Evolutionary conservation across 768 basidiomycete genomes (phyloP), one percentile per base, ranked within the genome.

Genomic region (Phaeolepiota aurea): DNA sequence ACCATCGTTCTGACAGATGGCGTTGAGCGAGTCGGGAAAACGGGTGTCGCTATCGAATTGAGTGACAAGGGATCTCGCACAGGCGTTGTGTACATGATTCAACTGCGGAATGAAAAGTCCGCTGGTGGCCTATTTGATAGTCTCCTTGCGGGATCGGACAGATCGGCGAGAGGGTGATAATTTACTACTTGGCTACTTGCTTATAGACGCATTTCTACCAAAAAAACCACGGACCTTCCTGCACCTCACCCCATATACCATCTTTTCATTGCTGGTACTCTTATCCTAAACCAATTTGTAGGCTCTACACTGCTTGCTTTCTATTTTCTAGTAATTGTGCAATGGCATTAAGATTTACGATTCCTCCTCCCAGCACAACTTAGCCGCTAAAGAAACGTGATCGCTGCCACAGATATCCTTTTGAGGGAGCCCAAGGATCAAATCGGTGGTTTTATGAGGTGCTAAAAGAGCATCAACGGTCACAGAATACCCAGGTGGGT

Each of bases 11-110:
- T 97, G 38, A 89, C 83, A 3, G 93, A 97, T 57, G 96, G 93
- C 5, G 94, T 98, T 19, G 96, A 99, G 63, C 74, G 94, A 34
- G 94, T 99, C n/a, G 96, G 89, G 15, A 97, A 94, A 66, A 98
- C 94, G 2, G 96, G 96, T 11, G 84, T 99, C 30, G 96, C 96
- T 33, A 83, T 99, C 47, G 94, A 98, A 61, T 64, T 99, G 38
- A 92, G 88, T 59, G 88, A 93, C 65, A 72, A 80, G 42, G 96
- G 96, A n/a, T 60, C 76, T 37, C 76, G 94, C 44, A 93, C 93
- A 11, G 96, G 94, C 18, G 79, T 97, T 55, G 69, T 98, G 42
- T 96, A 99, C 61, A 96, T 99, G 96, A 82, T 98, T 41, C 93
- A 98, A 63, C 62, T 93, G 34, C 80, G 89, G 49, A 93, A 87